Evolutionary conservation across 495 filamentous ascomycete species (phyloP).

Genomic region (Xylaria grammica): DNA sequence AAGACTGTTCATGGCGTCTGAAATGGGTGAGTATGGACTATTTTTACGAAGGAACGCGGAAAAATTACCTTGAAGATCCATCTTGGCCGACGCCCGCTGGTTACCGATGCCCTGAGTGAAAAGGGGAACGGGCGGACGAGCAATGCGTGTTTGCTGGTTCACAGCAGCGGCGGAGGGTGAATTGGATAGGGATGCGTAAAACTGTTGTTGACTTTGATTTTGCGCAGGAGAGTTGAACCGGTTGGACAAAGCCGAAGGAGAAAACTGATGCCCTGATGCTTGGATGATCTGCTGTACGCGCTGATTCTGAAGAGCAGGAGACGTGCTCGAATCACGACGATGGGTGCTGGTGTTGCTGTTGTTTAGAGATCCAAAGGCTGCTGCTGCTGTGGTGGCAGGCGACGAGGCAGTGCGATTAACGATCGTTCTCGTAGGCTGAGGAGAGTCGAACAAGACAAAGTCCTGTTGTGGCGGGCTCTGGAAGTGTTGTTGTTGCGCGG

Average conservation of each 20-base stretch:
- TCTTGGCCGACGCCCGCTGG: constrained; percentile 49
- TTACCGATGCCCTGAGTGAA: constrained; percentile 56
- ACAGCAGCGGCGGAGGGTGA: constrained; percentile 51
- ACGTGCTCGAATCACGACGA: constrained; percentile 35
- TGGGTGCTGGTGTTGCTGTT: constrained; percentile 34
- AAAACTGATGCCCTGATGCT: constrained; percentile 61
- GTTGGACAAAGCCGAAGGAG: constrained; percentile 62
- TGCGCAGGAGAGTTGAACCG: constrained; percentile 57
- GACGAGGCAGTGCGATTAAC: constrained; percentile 52
- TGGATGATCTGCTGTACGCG: constrained; percentile 65
- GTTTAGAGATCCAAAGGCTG: constrained; percentile 42
- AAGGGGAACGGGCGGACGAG: constrained; percentile 58
- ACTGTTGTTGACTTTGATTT: constrained; percentile 46
- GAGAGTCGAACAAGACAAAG: constrained; percentile 60
- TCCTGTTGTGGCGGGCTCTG: constrained; percentile 54
- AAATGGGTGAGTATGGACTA: constrained; percentile 46
- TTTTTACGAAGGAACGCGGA: constrained; percentile 13
- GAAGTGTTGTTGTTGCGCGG: constrained; percentile 51
- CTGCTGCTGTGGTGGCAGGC: constrained; percentile 50
- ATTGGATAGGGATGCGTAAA: constrained; percentile 58
- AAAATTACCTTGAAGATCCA: constrained; percentile 52
- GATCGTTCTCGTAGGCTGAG: constrained; percentile 50
- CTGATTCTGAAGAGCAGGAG: constrained; percentile 55
- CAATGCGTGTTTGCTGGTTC: constrained; percentile 51
- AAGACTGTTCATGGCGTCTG: constrained; percentile 53